Base-by-base conservation (phyloP, 257 asterid species). In the Echium plantagineum region DNA sequence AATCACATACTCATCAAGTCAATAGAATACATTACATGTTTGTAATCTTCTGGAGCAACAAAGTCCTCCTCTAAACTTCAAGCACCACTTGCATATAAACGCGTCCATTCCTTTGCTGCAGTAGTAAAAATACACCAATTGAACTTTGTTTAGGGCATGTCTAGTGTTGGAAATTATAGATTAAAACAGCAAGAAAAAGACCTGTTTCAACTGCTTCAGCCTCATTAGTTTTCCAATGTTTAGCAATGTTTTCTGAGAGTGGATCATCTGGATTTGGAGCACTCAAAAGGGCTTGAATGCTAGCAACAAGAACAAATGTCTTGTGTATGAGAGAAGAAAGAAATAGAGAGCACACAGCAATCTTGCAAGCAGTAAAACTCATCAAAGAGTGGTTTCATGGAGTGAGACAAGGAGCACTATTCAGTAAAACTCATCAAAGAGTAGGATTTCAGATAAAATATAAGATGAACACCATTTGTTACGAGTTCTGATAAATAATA, bases 191-290 rank as follows among this genome's bases (percentile, higher is more conserved):
- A 22, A n/a, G 30, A n/a, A 26, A 54, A 18, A n/a, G 21, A 93
- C 99, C 99, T 16, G 99, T 93, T 80, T 89, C 99, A 9, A 93
- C 99, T 64, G 99, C 99, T 77, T 93, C 99, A 32, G 74, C 94
- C 74, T 93, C 99, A 31, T 93, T 93, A 13, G 96, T 52, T 77
- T 93, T 93, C 99, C 99, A 93, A 71, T 93, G 99, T 77, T 93
- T 93, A 10, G 99, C 99, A 66, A 93, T 89, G 83, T 93, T 93
- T 72, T 93, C 99, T 5, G 99, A 93, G 38, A 93, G 96, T 4
- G 99, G 99, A 69, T 93, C 99, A 9, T 93, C 99, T 0, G 99
- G 99, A 71, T 93, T 93, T 42, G 99, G 99, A 63, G 99, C 99
- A 66, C 99, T 93, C 67, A 93, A 58, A 74, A 93, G 97, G 55